Percentiles rank a stretch among this genome's conserved stretches.
phyloP scores from a whole-genome alignment of 495 filamentous ascomycete genomes.

The Annulohypoxylon stygium region DNA sequence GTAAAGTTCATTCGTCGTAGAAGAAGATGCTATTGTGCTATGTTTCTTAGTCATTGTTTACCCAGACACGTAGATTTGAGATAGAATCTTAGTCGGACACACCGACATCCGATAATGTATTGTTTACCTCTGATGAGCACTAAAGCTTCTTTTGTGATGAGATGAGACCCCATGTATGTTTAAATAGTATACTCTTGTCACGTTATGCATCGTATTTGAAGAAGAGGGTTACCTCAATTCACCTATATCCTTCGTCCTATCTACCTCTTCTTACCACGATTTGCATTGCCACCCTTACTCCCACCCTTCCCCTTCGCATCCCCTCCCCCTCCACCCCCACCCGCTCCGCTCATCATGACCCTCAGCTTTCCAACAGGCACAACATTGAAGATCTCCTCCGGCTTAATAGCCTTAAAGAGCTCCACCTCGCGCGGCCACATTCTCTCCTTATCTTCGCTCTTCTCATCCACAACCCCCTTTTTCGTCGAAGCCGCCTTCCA shows the following conservation, averaged over 20 bases:
- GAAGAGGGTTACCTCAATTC: not conserved
- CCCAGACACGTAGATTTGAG: not conserved
- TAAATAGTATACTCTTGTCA: too few relatives aligned
- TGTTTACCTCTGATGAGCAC: not conserved
- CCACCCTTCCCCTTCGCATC: slow-evolving; percentile 43
- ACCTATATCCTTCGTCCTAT: not conserved
- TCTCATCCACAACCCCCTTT: slow-evolving; percentile 70
- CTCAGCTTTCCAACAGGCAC: slow-evolving; percentile 89
- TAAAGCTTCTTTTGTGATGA: not conserved
- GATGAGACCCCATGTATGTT: not conserved
- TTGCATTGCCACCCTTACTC: slow-evolving; percentile 36
- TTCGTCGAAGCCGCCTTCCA: slow-evolving; percentile 76
- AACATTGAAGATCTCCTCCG: slow-evolving; percentile 82
- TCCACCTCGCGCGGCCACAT: slow-evolving; percentile 87
- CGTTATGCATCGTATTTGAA: too few relatives aligned
- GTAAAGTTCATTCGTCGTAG: not conserved
- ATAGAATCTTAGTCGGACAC: not conserved
- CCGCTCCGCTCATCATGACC: slow-evolving; percentile 74
- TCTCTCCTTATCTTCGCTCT: slow-evolving; percentile 72
- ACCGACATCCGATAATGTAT: not conserved
- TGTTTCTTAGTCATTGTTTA: not conserved
- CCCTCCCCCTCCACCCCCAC: slow-evolving; percentile 57
- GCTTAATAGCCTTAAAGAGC: slow-evolving; percentile 81
- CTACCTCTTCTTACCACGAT: slow-evolving; percentile 49
- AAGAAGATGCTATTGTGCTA: not conserved